Evolutionary conservation across 805 yeast species (phyloP).

Genomic region (Jamesozyma jinghongensis): DNA sequence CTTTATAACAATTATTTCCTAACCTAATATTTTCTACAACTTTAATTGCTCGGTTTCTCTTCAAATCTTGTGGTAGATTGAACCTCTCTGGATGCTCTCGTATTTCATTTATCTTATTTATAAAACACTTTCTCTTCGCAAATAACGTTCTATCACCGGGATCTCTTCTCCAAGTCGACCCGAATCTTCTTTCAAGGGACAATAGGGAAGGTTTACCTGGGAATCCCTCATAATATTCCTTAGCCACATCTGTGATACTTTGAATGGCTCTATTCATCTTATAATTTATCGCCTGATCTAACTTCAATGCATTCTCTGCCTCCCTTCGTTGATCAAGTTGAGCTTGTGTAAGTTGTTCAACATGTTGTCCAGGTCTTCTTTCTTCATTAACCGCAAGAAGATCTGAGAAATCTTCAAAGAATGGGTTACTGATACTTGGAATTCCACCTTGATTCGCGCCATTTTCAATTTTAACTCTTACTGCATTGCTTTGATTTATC

Average conservation of each 20-base stretch:
- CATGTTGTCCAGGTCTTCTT: too few relatives aligned
- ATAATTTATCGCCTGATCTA: constrained; percentile 10
- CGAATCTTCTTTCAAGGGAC: constrained; percentile 22
- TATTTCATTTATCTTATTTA: constrained; percentile 19
- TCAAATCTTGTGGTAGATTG: constrained; percentile 12
- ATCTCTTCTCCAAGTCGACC: constrained; percentile 24
- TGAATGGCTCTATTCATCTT: constrained; percentile 20
- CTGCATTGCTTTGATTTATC: too few relatives aligned
- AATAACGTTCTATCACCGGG: constrained; percentile 23
- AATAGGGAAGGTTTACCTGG: constrained; percentile 23
- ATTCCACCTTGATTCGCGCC: background rate
- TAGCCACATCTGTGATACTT: constrained; percentile 21
- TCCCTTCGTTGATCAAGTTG: too few relatives aligned
- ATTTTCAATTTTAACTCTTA: background rate
- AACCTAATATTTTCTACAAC: constrained; percentile 25
- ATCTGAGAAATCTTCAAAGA: too few relatives aligned
- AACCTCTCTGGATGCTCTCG: constrained; percentile 15
- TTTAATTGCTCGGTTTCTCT: constrained; percentile 16
- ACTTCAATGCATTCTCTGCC: background rate
- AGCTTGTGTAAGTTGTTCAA: too few relatives aligned
- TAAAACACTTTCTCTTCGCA: constrained; percentile 23
- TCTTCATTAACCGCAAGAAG: too few relatives aligned
- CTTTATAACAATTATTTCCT: constrained; percentile 21
- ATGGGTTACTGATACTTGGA: too few relatives aligned
- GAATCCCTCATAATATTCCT: constrained; percentile 25